Evolutionary conservation across 805 yeast species (phyloP), one percentile per base, ranked within the genome.

Genomic region (Cyberlindnera mycetangii): DNA sequence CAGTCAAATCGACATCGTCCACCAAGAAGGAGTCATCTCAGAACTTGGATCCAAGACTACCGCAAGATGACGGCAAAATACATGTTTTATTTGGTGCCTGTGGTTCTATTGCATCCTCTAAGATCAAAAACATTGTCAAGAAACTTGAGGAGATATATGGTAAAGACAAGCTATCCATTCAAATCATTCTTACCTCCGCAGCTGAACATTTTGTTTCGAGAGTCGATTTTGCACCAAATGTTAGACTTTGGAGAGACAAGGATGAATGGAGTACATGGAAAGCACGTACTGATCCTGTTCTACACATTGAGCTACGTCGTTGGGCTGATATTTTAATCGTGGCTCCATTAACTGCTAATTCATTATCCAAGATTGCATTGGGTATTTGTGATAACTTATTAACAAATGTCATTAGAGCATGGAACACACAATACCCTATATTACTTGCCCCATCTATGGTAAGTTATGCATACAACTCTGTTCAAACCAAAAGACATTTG

Each of bases 191-290:
- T 35, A 92, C 98, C 5, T 76, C 80, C 48, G 78, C 95, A 1
- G 96, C 97, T 0, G 89, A 84, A 49, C 90, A 86, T 60, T 92
- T 95, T 48, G 75, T 69, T 31, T 68, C 65, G 65, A 79, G 67
- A 65, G 78, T 59, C 64, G 81, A 74, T 58, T 64, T 69, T 25
- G 50, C 50, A 18, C 74, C 83, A 15, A 83, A 83, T 55, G 88
- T 89, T 19, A 83, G 82, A 49, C 79, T 90, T 15, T 92, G 98
- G 98, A 76, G 90, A 59, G 97, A 93, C 60, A 76, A 78, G 47
- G 99, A 93, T 62, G 98, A 92, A 66, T 92, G 99, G 99, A 69
- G 70, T 27, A 79, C 83, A n/a, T 92, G 97, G 85, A 81, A 82
- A 55, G 66, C 72, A 36, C 74, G 95, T 49, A 72, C 82, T 44